phyloP scores from a whole-genome alignment of 2,329 filamentous ascomycete genomes.

The Cryphonectria parasitica region DNA sequence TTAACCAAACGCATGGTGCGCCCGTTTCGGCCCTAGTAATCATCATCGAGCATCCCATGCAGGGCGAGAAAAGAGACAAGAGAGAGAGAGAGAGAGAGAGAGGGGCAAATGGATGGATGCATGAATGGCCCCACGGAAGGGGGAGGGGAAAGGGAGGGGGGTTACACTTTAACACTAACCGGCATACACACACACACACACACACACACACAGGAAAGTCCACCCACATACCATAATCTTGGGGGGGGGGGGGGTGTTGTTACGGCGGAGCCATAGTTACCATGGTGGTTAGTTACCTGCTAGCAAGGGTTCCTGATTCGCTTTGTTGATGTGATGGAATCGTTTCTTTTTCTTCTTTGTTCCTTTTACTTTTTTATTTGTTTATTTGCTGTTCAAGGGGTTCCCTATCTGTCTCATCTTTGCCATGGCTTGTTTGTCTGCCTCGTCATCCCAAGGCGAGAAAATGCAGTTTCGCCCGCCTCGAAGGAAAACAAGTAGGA shows the following conservation, averaged over 20 bases:
- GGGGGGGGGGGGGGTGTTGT: too few species aligned
- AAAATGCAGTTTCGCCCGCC: background rate
- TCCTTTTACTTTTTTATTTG: background rate
- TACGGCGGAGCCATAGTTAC: background rate
- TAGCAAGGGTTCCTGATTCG: background rate
- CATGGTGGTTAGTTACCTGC: background rate
- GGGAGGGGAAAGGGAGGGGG: background rate
- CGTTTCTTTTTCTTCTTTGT: background rate
- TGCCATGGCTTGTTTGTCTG: background rate
- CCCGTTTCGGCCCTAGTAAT: background rate
- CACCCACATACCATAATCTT: background rate
- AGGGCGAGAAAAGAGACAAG: background rate
- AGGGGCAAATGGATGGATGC: background rate
- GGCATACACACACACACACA: background rate
- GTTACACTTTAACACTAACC: background rate
- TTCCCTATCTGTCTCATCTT: slow-evolving; percentile 1
- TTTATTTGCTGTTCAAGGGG: background rate
- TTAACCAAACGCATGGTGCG: background rate
- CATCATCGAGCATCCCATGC: background rate
- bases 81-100: background rate
- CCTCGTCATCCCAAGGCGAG: background rate
- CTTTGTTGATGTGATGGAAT: background rate
- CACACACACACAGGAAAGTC: background rate
- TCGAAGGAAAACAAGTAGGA: background rate
- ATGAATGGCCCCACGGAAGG: background rate